Percentiles rank a stretch among this genome's conserved stretches.
Evolutionary conservation across 2,329 filamentous ascomycete genomes (phyloP).

Genomic region (Akanthomyces uredinophilus): DNA sequence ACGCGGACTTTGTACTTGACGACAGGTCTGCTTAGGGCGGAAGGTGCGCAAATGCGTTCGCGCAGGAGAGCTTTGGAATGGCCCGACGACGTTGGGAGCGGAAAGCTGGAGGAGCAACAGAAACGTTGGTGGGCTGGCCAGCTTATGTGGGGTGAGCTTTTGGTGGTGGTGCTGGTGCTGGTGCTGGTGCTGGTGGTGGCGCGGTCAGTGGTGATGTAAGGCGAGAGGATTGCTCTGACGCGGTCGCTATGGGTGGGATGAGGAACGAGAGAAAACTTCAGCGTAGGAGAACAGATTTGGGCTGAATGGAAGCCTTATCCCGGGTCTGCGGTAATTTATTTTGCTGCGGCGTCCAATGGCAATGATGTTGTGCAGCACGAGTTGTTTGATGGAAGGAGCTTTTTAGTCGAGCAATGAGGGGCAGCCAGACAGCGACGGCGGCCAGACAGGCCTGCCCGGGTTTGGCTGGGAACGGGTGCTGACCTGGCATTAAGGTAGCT

Average conservation of each 20-base stretch:
- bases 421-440: not conserved
- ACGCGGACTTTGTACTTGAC: not conserved
- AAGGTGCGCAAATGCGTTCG: not conserved
- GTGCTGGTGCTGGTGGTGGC: not conserved
- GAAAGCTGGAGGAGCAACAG: slow-evolving; percentile 2
- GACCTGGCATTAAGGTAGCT: not conserved
- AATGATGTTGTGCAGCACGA: slow-evolving; percentile 13
- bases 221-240: not conserved
- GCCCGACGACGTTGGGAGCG: not conserved
- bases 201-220: not conserved
- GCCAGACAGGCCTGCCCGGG: not conserved
- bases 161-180: not conserved
- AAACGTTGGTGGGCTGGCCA: not conserved
- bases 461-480: not conserved
- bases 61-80: not conserved
- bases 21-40: not conserved
- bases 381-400: slow-evolving; percentile 5
- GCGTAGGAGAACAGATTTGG: not conserved
- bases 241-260: not conserved
- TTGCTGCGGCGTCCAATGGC: slow-evolving; percentile 9
- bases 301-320: not conserved
- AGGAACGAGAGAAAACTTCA: not conserved
- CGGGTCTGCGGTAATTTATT: slow-evolving; percentile 11
- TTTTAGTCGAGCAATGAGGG: slow-evolving; percentile 8
- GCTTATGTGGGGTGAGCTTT: slow-evolving; percentile 9